Evolutionary conservation across 306 rosid species (phyloP).

Genomic region (Gastrolobium villosum): DNA sequence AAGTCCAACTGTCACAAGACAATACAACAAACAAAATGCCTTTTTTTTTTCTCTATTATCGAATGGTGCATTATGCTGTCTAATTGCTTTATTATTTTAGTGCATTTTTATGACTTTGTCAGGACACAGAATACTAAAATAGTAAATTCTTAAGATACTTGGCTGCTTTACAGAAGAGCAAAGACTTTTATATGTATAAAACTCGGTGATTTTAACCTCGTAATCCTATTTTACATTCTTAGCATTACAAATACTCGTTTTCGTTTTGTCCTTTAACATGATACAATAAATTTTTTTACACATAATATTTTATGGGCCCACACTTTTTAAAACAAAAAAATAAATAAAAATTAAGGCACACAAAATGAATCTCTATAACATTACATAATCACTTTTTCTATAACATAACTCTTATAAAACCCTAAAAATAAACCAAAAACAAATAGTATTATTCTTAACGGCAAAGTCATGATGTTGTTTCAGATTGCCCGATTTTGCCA

Average conservation of each 20-base stretch:
- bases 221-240: constrained; percentile 46
- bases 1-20: constrained; percentile 44
- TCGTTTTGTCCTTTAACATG: too few species aligned
- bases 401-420: too few species aligned
- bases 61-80: constrained; percentile 37
- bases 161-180: constrained; percentile 21
- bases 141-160: constrained; percentile 43
- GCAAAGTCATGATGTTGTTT: constrained; percentile 35
- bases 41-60: neutral
- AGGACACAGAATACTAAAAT: constrained; percentile 27
- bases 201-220: neutral
- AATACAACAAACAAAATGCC: constrained; percentile 42
- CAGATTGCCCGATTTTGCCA: constrained; percentile 14
- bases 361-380: too few species aligned
- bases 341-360: too few species aligned
- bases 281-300: too few species aligned
- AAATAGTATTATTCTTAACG: constrained; percentile 38
- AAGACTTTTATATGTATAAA: neutral
- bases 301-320: too few species aligned
- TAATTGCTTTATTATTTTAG: constrained; percentile 29
- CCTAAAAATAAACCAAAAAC: too few species aligned
- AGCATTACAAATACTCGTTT: too few species aligned
- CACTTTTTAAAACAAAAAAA: too few species aligned
- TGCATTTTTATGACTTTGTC: constrained; percentile 39
- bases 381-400: too few species aligned